phyloP scores from a whole-genome alignment of 495 filamentous ascomycete genomes.

The Penicillium paradoxum region DNA sequence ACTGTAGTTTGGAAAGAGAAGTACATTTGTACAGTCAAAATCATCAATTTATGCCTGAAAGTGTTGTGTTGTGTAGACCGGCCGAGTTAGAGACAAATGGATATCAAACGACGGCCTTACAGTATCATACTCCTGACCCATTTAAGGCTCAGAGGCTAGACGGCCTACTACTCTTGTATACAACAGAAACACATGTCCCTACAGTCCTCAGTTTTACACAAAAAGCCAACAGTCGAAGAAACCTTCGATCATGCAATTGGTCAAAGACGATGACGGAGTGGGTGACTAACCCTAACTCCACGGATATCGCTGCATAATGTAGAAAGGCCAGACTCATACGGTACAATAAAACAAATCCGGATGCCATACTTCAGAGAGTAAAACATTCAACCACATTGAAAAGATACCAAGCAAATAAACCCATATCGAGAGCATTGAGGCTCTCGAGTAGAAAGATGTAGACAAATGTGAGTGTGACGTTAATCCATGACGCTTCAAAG shows the following conservation, averaged over 20 bases:
- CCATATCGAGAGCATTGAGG: constrained; percentile 12
- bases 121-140: too few relatives aligned
- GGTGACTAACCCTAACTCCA: constrained; percentile 28
- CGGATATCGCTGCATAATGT: constrained; percentile 38
- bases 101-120: too few relatives aligned
- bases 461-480: constrained; percentile 21
- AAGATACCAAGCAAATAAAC: constrained; percentile 17
- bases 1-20: too few relatives aligned
- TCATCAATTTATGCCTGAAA: too few relatives aligned
- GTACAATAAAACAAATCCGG: constrained; percentile 23
- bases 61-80: too few relatives aligned
- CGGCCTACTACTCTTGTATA: background rate
- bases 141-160: background rate
- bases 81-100: too few relatives aligned
- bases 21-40: too few relatives aligned
- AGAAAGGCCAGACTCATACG: constrained; percentile 27
- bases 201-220: background rate
- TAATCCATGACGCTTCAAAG: constrained; percentile 30
- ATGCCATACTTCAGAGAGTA: constrained; percentile 20
- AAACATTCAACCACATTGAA: constrained; percentile 9
- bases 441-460: constrained; percentile 9
- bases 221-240: constrained; percentile 14
- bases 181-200: background rate
- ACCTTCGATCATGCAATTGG: constrained; percentile 37
- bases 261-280: constrained; percentile 26